phyloP scores from a whole-genome alignment of 345 rosid species.

The Streptanthus diversifolius region DNA sequence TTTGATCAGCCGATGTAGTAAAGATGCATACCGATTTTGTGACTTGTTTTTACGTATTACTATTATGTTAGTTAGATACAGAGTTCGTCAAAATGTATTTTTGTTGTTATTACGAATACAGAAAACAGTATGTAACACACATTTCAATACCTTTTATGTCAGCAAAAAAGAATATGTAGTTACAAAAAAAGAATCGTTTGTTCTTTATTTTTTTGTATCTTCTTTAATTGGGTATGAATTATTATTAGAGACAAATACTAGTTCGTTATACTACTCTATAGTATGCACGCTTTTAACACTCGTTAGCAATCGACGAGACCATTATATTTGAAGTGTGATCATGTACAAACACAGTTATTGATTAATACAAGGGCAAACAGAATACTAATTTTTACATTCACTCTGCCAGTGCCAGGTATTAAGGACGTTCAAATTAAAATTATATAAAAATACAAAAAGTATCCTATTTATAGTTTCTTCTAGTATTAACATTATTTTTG shows the following conservation, averaged over 20 bases:
- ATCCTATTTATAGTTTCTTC: neutral
- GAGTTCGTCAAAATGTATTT: slow-evolving; percentile 1
- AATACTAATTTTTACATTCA: neutral
- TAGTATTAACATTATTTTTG: neutral
- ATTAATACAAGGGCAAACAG: neutral
- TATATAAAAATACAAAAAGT: neutral
- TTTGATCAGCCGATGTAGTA: slow-evolving; percentile 8
- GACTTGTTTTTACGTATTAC: slow-evolving; percentile 14
- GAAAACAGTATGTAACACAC: slow-evolving; percentile 18
- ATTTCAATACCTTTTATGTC: neutral
- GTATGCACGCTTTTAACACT: neutral
- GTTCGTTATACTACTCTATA: neutral
- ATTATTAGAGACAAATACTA: neutral
- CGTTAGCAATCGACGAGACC: neutral
- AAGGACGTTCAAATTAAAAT: neutral
- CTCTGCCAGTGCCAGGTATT: neutral
- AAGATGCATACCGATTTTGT: neutral
- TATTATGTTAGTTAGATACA: neutral
- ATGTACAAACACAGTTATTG: neutral
- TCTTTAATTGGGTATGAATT: neutral
- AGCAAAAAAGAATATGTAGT: neutral
- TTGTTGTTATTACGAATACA: neutral
- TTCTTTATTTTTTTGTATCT: neutral
- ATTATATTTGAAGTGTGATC: neutral
- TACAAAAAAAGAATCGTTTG: neutral